phyloP scores from a whole-genome alignment of 2,329 filamentous ascomycete genomes.

The Microsporum audouinii region DNA sequence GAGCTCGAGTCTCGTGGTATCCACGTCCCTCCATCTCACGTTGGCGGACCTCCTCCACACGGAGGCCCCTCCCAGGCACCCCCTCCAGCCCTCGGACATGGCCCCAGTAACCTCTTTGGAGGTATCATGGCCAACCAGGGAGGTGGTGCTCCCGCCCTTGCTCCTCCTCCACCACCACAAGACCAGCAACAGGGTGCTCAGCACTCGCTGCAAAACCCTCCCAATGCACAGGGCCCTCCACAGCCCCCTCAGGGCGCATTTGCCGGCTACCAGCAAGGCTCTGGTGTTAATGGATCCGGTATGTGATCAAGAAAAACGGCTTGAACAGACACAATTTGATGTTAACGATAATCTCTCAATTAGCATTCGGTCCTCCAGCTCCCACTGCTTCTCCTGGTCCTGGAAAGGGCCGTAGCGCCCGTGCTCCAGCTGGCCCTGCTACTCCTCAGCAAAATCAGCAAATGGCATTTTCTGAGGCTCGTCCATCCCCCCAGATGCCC shows the following conservation, averaged over 20 bases:
- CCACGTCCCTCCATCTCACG: slow-evolving; percentile 53
- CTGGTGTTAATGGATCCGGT: slow-evolving; percentile 49
- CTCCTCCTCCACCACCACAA: slow-evolving; percentile 59
- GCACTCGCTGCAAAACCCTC: slow-evolving; percentile 49
- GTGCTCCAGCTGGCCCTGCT: slow-evolving; percentile 55
- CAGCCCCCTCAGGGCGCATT: slow-evolving; percentile 62
- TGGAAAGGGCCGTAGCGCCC: slow-evolving; percentile 58
- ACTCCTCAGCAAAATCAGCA: slow-evolving; percentile 87
- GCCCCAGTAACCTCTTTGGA: slow-evolving; percentile 80
- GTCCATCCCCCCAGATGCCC: slow-evolving; percentile 74
- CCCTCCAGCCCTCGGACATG: slow-evolving; percentile 75
- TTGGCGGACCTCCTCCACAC: slow-evolving; percentile 63
- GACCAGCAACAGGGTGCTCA: slow-evolving; percentile 45
- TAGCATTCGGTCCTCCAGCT: slow-evolving; percentile 52
- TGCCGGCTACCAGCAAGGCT: slow-evolving; percentile 56
- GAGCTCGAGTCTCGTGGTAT: slow-evolving; percentile 68
- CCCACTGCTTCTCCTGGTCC: slow-evolving; percentile 80
- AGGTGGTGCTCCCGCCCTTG: slow-evolving; percentile 74
- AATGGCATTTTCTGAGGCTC: slow-evolving; percentile 71
- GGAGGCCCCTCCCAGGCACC: slow-evolving; percentile 70
- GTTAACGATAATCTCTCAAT: slow-evolving; percentile 32
- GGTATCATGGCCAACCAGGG: slow-evolving; percentile 89
- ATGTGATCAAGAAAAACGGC: slow-evolving; percentile 7
- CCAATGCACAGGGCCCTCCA: slow-evolving; percentile 50
- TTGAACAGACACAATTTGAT: slow-evolving; percentile 18